Evolutionary conservation across 345 rosid genomes (phyloP).

Genomic region (Raphanus sativus): DNA sequence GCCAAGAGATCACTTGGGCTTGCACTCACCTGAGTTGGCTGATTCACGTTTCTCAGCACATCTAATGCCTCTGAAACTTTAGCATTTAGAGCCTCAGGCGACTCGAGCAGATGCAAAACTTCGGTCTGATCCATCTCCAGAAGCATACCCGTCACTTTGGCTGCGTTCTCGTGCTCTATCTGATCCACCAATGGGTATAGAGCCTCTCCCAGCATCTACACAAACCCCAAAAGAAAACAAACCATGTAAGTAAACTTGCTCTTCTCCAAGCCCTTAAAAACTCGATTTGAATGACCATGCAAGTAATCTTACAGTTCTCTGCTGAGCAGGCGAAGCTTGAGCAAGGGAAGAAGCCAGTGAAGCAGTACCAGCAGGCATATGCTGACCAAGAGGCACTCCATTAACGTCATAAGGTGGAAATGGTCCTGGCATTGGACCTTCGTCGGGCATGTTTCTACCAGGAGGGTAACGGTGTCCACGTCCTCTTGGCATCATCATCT

Average conservation of each 20-base stretch:
- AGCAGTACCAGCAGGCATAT: conserved; percentile 44
- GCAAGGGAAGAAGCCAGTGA: conserved; percentile 71
- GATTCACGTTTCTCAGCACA: conserved; percentile 59
- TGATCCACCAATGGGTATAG: conserved; percentile 70
- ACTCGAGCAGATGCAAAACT: conserved; percentile 71
- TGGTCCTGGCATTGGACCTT: conserved; percentile 66
- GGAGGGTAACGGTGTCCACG: conserved; percentile 76
- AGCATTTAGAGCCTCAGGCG: conserved; percentile 69
- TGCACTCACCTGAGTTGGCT: conserved; percentile 41
- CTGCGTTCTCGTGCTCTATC: conserved; percentile 70
- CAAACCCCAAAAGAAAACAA: background rate
- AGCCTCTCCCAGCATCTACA: conserved; percentile 21
- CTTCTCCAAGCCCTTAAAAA: too few relatives aligned
- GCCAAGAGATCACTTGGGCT: conserved; percentile 56
- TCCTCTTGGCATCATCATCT: conserved; percentile 87
- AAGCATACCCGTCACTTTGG: conserved; percentile 84
- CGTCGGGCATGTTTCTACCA: conserved; percentile 78
- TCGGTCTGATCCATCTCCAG: conserved; percentile 80
- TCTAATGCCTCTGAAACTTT: conserved; percentile 78
- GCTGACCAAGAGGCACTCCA: conserved; percentile 61
- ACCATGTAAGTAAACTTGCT: background rate
- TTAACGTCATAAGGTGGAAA: conserved; percentile 63
- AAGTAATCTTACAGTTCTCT: conserved; percentile 59
- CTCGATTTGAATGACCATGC: background rate
- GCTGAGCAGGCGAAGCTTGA: conserved; percentile 61